Evolutionary conservation across 23 red algal species (phyloP), one percentile per base, ranked within the genome.

Genomic region (Chondrus crispus): DNA sequence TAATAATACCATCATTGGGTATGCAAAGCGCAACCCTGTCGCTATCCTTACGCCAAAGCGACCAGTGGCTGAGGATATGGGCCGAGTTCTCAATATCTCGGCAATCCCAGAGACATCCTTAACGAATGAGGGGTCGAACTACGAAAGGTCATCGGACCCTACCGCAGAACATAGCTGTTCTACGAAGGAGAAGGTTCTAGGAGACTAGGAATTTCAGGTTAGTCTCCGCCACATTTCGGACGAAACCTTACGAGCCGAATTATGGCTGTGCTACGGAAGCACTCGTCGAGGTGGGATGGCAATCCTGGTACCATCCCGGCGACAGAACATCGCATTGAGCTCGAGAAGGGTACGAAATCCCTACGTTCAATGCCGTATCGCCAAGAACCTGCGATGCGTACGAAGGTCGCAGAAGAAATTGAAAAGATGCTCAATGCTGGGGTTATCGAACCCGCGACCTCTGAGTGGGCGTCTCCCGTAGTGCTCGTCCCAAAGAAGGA

Each of bases 401-500:
- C 14, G 68, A 29, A 19, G 18, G 36, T 73, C 18, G 68, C 14
- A 24, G 43, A 39, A 0, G 74, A 80, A 50, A 44, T 80, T 20
- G 0, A 50, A n/a, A 0, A 40, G 1, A 11, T 18, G 43, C 74
- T 80, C 11, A 1, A 48, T 24, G 11, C 44, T 39, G 46, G 22
- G 8, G 37, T 82, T 16, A 82, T 82, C 30, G 46, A 82, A n/a
- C 76, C 76, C 5, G 10, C 8, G 39, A 8, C 30, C 5, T 39
- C 16, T 5, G 69, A 82, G n/a, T 82, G 76, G 76, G 45, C 74
- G 14, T 44, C 18, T 1, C 41, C 1, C 22, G 41, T 80, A 13
- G 74, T 80, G 20, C 41, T 80, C 10, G 74, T 43, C 32, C 74
- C 41, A 13, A 80, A 80, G 74, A 24, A 24, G 24, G 74, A 80